Evolutionary conservation across 176 grass and related monocot species (phyloP), one percentile per base, ranked within the genome.

Genomic region (Bolboschoenus planiculmis): DNA sequence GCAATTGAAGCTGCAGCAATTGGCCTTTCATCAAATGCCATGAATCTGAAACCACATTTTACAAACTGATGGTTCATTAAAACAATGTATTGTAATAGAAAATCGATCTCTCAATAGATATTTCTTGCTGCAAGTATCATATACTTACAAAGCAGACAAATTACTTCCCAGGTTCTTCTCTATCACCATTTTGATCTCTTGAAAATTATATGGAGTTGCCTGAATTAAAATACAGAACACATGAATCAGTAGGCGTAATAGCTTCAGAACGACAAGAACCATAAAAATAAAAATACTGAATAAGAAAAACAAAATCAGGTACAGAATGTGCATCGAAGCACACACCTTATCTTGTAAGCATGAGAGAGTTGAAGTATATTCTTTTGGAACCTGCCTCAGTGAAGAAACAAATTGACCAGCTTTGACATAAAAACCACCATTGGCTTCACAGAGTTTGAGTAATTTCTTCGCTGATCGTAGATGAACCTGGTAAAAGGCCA

Each of bases 1-100:
- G 95, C 92, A 92, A 97, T 93, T 91, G 95, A 97, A 89, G 95
- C 92, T 88, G 92, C 95, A 91, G 95, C 92, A 87, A 94, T 91
- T 33, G 92, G 92, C 83, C 88, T 85, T 85, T 97, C 90, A 89
- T 97, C 92, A 88, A 97, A 92, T 74, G 85, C 92, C 83, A 94
- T 50, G 84, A 97, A 97, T 89, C 92, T 97, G 78, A 81, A 68
- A 87, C 85, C 83, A 86, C 23, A 82, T n/a, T 42, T 44, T 44
- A 64, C 26, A 44, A 82, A 65, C 27, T 50, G 55, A 78, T 21
- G 63, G 46, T 70, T 64, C 29, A 85, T 75, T 29, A 74, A 62
- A 85, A 81, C 23, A 60, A 87, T 85, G 30, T 21, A 86, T 40
- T 56, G 8, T 34, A 83, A 85, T 3, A 34, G 39, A 83, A 78